Conservation (phyloP, 768 basidiomycete species). For the Mrakia hoshinonis region DNA sequence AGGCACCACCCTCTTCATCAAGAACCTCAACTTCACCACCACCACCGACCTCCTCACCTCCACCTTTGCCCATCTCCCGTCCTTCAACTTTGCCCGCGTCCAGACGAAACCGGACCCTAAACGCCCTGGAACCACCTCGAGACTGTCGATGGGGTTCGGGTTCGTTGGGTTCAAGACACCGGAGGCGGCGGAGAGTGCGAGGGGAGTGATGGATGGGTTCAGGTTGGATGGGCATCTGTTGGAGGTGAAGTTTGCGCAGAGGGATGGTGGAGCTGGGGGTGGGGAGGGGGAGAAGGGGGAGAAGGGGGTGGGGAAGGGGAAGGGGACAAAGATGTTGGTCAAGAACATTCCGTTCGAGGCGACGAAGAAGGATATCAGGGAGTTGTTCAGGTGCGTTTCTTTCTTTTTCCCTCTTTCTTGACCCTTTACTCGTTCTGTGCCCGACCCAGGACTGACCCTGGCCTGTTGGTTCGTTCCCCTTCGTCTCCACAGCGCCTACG, state of each 20-base stretch:
- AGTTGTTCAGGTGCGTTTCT: constrained; percentile 68
- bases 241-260: constrained; percentile 74
- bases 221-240: constrained; percentile 79
- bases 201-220: constrained; percentile 69
- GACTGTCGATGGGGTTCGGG: constrained; percentile 90
- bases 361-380: constrained; percentile 80
- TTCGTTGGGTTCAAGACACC: constrained; percentile 80
- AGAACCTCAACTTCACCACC: constrained; percentile 92
- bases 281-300: constrained; percentile 43
- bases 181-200: constrained; percentile 63
- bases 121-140: constrained; percentile 45
- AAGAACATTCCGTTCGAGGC: constrained; percentile 98
- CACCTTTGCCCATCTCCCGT: constrained; percentile 64
- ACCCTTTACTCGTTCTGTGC: background rate
- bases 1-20: constrained; percentile 77
- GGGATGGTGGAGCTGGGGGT: constrained; percentile 57
- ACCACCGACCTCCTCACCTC: constrained; percentile 61
- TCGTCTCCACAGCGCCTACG: constrained; percentile 57
- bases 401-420: background rate
- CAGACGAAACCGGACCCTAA: constrained; percentile 87
- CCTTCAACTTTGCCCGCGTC: constrained; percentile 76
- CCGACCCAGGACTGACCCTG: background rate
- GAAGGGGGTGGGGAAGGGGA: constrained; percentile 46
- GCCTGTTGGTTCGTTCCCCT: background rate
- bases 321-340: constrained; percentile 88